A percentile compares a stretch with the other conserved stretches of the same genome.
These are phyloP conservation scores for Trypanosoma boissoni DNA, from an alignment of 208 protist genomes.

Conservation along the genomic window DNA sequence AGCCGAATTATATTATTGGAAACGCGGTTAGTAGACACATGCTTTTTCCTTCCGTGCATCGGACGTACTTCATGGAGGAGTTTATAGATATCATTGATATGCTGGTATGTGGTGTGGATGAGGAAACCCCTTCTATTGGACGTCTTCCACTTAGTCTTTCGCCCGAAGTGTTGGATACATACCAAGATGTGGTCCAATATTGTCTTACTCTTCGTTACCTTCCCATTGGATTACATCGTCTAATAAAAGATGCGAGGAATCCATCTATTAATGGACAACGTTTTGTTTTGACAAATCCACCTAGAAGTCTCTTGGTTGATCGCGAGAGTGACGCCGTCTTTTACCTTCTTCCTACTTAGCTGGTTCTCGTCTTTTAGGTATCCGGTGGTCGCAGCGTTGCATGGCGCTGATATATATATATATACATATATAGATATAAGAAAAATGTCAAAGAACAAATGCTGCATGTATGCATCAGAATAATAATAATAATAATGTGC, in stretches of 20 bases:
- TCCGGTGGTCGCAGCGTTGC: no score
- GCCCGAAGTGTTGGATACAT: conserved; percentile 54
- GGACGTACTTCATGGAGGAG: conserved; percentile 80
- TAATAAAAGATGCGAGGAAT: conserved; percentile 54
- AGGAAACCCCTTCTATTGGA: conserved; percentile 55
- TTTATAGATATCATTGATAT: conserved; percentile 79
- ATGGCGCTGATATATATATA: background rate
- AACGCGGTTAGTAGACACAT: conserved; percentile 80
- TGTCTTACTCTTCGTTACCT: conserved; percentile 62
- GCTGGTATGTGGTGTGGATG: conserved; percentile 62
- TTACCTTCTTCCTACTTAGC: conserved; percentile 30
- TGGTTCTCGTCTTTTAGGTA: background rate
- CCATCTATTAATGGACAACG: conserved; percentile 65
- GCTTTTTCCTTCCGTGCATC: conserved; percentile 65
- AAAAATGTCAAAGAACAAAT: no score
- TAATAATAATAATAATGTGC: no score
- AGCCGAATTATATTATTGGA: conserved; percentile 82
- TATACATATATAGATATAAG: background rate
- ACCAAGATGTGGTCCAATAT: conserved; percentile 70
- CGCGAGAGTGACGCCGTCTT: conserved; percentile 64
- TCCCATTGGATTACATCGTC: conserved; percentile 70
- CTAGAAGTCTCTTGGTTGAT: conserved; percentile 47
- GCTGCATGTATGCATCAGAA: no score
- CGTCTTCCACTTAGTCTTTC: conserved; percentile 50
- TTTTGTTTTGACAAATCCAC: conserved; percentile 81